phyloP scores from a whole-genome alignment of 2,329 filamentous ascomycete genomes.

The Cytospora schulzeri region DNA sequence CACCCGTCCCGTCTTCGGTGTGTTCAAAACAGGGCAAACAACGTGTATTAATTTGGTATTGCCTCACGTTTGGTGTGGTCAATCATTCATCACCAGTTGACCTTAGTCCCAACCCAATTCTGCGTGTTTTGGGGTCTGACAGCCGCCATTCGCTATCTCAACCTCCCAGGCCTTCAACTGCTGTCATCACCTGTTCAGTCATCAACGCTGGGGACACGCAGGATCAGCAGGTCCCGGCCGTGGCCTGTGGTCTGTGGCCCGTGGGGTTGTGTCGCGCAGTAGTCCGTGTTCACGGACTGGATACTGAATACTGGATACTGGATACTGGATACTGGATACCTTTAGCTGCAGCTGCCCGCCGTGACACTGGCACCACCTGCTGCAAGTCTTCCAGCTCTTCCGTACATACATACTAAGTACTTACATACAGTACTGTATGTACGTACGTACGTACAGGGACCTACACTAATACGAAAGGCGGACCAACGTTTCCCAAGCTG shows the following conservation, averaged over 20 bases:
- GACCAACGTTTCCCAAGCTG: neutral
- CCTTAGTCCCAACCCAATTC: neutral
- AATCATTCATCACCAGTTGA: neutral
- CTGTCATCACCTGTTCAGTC: neutral
- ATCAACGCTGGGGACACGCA: neutral
- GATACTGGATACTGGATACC: no score
- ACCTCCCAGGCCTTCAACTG: neutral
- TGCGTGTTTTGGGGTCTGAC: neutral
- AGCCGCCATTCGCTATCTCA: neutral
- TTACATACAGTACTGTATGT: neutral
- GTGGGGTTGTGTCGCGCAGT: neutral
- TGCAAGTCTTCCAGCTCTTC: neutral
- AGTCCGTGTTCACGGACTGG: neutral
- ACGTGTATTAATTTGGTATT: conserved; percentile 8
- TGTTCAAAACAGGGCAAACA: neutral
- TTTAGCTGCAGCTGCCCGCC: conserved; percentile 15
- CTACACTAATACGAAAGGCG: conserved; percentile 3
- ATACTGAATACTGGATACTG: no score
- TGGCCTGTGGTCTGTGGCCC: neutral
- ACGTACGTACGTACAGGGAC: neutral
- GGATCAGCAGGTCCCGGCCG: neutral
- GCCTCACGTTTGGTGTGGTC: neutral
- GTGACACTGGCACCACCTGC: conserved; percentile 3
- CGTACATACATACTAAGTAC: neutral
- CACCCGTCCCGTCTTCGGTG: neutral